These are phyloP conservation scores for Fusarium protoensiforme DNA, from an alignment of 2,329 filamentous ascomycete genomes.

Conservation along the genomic window DNA sequence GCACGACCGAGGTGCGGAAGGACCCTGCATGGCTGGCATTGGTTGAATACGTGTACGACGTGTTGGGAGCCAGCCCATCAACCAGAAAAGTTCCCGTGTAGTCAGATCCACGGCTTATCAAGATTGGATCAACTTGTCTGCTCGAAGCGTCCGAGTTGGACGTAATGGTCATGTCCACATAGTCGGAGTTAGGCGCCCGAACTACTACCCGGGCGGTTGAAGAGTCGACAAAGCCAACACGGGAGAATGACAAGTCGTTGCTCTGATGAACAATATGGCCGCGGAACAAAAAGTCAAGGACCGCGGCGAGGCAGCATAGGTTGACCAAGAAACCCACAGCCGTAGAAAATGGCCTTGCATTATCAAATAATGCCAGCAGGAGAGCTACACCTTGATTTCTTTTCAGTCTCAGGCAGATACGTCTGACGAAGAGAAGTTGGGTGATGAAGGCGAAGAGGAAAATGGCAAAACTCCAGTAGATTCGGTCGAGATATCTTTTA, in stretches of 20 bases:
- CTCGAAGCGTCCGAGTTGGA: background rate
- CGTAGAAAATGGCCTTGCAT: background rate
- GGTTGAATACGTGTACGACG: background rate
- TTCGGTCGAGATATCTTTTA: background rate
- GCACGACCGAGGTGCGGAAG: background rate
- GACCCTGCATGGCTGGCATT: background rate
- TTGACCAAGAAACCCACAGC: background rate
- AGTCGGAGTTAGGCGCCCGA: background rate
- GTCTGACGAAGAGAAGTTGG: background rate
- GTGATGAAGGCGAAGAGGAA: background rate
- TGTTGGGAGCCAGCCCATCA: background rate
- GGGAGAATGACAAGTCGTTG: background rate
- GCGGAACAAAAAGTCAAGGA: background rate
- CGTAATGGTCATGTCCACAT: background rate
- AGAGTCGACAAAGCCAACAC: background rate
- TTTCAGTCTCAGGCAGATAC: background rate
- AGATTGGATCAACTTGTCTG: background rate
- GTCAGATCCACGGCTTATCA: background rate
- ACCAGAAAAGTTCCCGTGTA: background rate
- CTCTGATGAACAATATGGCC: background rate
- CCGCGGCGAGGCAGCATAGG: background rate
- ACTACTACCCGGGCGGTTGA: background rate
- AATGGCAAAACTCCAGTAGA: background rate
- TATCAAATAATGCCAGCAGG: background rate
- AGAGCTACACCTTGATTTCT: background rate